These are phyloP conservation scores for Stachybotrys elegans DNA, from an alignment of 2,329 filamentous ascomycete species.

Conservation along the genomic window DNA sequence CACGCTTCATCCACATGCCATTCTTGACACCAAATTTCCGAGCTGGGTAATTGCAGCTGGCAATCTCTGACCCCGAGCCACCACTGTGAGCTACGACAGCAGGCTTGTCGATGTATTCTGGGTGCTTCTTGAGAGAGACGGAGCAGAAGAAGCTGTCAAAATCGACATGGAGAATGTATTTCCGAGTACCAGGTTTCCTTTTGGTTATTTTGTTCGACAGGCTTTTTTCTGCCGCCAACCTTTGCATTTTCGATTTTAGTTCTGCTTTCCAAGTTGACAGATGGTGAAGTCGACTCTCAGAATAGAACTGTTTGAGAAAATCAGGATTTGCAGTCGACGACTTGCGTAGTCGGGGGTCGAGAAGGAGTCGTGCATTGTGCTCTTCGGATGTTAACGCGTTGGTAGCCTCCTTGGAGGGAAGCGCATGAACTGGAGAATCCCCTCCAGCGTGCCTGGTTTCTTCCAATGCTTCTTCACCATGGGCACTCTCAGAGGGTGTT, in stretches of 20 bases:
- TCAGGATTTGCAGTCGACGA: slow-evolving; percentile 89
- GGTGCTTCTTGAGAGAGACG: slow-evolving; percentile 73
- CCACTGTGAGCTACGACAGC: slow-evolving; percentile 83
- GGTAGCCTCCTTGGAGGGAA: not conserved
- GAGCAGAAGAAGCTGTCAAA: slow-evolving; percentile 99
- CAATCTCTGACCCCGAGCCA: slow-evolving; percentile 87
- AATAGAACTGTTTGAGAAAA: slow-evolving; percentile 91
- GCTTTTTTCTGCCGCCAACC: slow-evolving; percentile 65
- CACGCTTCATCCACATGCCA: slow-evolving; percentile 99
- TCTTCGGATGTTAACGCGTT: slow-evolving; percentile 73
- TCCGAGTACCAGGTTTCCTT: slow-evolving; percentile 56
- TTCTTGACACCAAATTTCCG: slow-evolving; percentile 85
- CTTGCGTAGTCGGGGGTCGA: slow-evolving; percentile 80
- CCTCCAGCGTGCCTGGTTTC: too few species aligned
- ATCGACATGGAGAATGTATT: slow-evolving; percentile 92
- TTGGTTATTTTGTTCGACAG: slow-evolving; percentile 39
- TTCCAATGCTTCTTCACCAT: not conserved
- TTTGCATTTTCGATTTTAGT: slow-evolving; percentile 83
- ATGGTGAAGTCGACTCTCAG: slow-evolving; percentile 91
- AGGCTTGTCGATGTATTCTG: slow-evolving; percentile 72
- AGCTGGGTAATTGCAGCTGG: slow-evolving; percentile 94
- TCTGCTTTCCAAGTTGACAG: slow-evolving; percentile 96
- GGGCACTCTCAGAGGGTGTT: not conserved
- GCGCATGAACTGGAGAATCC: not conserved
- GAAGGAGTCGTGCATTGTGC: slow-evolving; percentile 79